Evolutionary conservation across 192 early-diverging fungal genomes (phyloP).

Genomic region (Backusella psychrophila): DNA sequence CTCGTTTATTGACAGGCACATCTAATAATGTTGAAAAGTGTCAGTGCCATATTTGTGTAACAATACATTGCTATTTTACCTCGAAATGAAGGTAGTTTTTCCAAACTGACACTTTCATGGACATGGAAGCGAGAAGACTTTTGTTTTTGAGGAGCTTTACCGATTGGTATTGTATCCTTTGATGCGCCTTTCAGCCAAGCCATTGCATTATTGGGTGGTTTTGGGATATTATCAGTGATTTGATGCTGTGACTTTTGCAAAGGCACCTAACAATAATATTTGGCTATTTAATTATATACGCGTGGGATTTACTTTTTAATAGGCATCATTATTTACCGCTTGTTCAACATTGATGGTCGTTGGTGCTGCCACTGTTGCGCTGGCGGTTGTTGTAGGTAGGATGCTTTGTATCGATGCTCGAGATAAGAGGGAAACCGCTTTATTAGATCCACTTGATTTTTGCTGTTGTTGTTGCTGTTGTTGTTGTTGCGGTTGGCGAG

Average conservation of each 20-base stretch:
- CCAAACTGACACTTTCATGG: constrained; percentile 66
- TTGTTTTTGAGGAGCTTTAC: constrained; percentile 80
- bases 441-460: background rate
- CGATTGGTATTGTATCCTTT: constrained; percentile 72
- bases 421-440: background rate
- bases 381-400: background rate
- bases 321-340: background rate
- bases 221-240: background rate
- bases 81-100: constrained; percentile 71
- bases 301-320: background rate
- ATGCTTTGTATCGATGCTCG: constrained; percentile 10
- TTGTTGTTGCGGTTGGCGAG: background rate
- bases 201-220: constrained; percentile 20
- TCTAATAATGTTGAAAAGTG: constrained; percentile 41
- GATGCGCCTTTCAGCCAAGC: constrained; percentile 51
- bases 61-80: constrained; percentile 43
- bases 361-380: background rate
- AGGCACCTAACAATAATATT: background rate
- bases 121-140: constrained; percentile 86
- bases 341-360: background rate
- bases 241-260: background rate
- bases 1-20: constrained; percentile 77
- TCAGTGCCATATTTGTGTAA: background rate
- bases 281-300: background rate
- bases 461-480: background rate